Evolutionary conservation across 1,284 basidiomycete species (phyloP).

Genomic region (Baeospora myosura): DNA sequence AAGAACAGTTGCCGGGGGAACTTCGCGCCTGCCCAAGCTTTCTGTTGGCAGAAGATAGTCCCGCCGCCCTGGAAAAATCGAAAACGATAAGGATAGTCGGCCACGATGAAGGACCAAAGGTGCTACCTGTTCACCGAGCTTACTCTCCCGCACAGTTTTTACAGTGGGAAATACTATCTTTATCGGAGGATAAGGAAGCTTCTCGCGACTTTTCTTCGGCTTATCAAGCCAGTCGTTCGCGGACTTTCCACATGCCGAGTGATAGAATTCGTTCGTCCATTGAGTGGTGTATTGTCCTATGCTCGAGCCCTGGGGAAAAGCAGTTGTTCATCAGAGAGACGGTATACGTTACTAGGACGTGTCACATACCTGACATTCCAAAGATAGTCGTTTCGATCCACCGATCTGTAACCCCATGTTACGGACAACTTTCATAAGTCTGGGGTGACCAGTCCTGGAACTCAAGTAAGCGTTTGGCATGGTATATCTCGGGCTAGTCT

Average conservation of each 20-base stretch:
- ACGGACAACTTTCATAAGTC: conserved; percentile 63
- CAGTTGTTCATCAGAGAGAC: not conserved
- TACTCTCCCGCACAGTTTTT: conserved; percentile 52
- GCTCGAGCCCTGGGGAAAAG: conserved; percentile 55
- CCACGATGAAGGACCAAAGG: not conserved
- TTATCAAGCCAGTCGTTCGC: conserved; percentile 61
- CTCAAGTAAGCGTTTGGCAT: conserved; percentile 8
- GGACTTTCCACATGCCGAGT: conserved; percentile 61
- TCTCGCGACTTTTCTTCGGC: conserved; percentile 45
- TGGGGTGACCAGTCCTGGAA: conserved; percentile 54
- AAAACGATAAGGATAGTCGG: not conserved
- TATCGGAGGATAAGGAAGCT: conserved; percentile 50
- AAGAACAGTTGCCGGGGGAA: conserved; percentile 64
- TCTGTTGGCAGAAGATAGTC: conserved; percentile 54
- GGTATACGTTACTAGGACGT: conserved; percentile 1
- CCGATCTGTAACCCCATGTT: conserved; percentile 47
- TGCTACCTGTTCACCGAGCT: conserved; percentile 48
- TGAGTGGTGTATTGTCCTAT: conserved; percentile 67
- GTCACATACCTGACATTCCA: conserved; percentile 63
- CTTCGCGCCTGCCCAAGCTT: conserved; percentile 60
- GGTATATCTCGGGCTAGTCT: not conserved
- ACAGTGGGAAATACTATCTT: conserved; percentile 66
- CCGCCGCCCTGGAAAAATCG: conserved; percentile 48
- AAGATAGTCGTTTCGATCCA: conserved; percentile 35
- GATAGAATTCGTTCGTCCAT: conserved; percentile 74